Base-by-base conservation (phyloP, 495 filamentous ascomycete species). In the Aspergillus mulundensis region DNA sequence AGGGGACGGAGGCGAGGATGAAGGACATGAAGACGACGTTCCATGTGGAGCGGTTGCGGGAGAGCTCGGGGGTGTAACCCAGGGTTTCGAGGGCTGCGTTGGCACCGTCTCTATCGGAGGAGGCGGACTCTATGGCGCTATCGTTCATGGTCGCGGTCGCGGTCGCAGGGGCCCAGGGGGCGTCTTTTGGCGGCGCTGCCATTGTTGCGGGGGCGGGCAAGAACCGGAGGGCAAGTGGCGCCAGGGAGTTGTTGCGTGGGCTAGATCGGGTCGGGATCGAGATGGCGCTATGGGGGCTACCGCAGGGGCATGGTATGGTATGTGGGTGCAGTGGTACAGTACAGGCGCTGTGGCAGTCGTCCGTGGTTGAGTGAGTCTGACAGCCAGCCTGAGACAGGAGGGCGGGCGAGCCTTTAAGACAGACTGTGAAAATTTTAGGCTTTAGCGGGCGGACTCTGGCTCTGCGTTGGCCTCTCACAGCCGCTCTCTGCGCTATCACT, bases 1-100 rank as follows among this genome's bases (percentile, higher is more conserved):
- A 89, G 11, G 86, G 86, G 30, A 76, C 78, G 7, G 79, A 74
- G 60, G 76, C 73, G 50, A 79, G 76, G 52, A 75, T 75, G 44
- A 77, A 79, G 56, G 68, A 74, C 63, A 66, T 63, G 30, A 61
- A 63, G 16, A 64, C 57, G 30, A 64, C 60, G 25, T 65, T 57
- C 60, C 59, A 62, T 41, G 82, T 83, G 49, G 77, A 79, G 46
- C 82, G 66, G 50, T 76, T 76, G 56, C 79, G 70, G 8, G 80
- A 79, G 50, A 84, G 63, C 58, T 84, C 81, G 15, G 73, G 66
- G 61, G 73, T 80, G 60, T 84, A 84, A 10, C 81, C 81, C 67
- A 84, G 76, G 50, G 53, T 53, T 21, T 67, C 65, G 19, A 67
- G 60, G 46, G 30, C 59, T 11, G 57, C 39, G 53, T 67, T 62